Evolutionary conservation across 2,329 filamentous ascomycete genomes (phyloP), one percentile per base, ranked within the genome.

Genomic region (Penicillium sp.): DNA sequence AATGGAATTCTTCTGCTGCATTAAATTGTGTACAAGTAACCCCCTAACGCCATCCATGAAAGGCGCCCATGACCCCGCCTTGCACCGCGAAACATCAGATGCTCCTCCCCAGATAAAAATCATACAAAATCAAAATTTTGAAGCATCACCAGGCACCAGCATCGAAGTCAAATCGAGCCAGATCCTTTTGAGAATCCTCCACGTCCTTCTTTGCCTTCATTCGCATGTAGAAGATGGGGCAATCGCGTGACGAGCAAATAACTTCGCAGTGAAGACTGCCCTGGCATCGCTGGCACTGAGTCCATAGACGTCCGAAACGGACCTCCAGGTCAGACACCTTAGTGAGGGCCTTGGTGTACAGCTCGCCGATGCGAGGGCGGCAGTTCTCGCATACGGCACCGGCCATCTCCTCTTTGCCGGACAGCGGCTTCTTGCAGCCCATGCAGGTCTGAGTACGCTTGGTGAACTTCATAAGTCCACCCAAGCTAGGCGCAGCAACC

Each of bases 141-240:
- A 54, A n/a, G 22, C 30, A 64, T 75, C 66, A 88, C 86, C 86
- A 89, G 30, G 91, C 86, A 60, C 90, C 89, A 71, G 88, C 86
- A 78, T 97, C 93, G 66, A 88, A 86, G 80, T 99, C 95, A 79
- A 99, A 99, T 70, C 95, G 84, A 70, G 86, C 86, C 72, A 99
- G 79, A 78, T 99, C 95, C 81, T 92, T 96, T 60, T 93, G 92
- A 1, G 89, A 90, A 80, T 99, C 95, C 78, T 98, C 94, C 42
- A 98, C 89, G 76, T 99, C 95, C 83, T 99, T 99, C 86, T 97
- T 96, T 35, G 94, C 94, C 85, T 99, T 99, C 95, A 99, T 99
- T 4, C 95, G 89, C 95, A 99, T 99, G 78, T 99, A 99, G 79
- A 99, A 99, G 73, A 99, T 99, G 0, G 95, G 95, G 75, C 95